Evolutionary conservation across 2,329 filamentous ascomycete genomes (phyloP).

Genomic region (Chaetomium sp.): DNA sequence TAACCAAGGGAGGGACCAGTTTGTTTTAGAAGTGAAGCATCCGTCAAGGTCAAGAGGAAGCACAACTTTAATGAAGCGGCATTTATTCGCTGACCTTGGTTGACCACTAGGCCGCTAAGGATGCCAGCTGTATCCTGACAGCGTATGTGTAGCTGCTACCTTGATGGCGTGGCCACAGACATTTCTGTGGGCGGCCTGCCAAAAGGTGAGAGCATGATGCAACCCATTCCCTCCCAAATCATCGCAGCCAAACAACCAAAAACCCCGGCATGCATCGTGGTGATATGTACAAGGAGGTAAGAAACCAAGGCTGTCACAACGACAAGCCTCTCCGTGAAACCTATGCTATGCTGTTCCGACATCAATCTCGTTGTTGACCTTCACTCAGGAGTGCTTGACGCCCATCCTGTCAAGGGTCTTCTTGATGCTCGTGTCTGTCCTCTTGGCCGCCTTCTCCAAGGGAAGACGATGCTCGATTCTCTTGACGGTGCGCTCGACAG

Average conservation of each 20-base stretch:
- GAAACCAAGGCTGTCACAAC: not conserved
- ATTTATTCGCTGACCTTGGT: not conserved
- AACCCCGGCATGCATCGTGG: not conserved
- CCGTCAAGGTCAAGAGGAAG: not conserved
- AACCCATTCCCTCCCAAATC: not conserved
- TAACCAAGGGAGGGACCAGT: no score
- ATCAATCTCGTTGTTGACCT: not conserved
- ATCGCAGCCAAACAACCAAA: not conserved
- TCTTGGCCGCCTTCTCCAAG: conserved; percentile 33
- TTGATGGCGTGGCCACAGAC: not conserved
- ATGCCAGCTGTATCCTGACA: conserved; percentile 1
- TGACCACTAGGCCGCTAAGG: not conserved
- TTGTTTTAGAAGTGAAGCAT: no score
- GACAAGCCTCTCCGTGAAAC: not conserved
- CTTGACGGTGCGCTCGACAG: conserved; percentile 35
- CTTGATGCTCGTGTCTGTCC: conserved; percentile 29
- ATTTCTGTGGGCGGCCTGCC: not conserved
- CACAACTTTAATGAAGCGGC: conserved; percentile 5
- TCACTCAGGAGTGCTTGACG: conserved; percentile 25
- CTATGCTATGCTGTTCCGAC: not conserved
- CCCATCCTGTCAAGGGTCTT: conserved; percentile 31
- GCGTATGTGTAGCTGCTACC: not conserved
- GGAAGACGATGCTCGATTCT: conserved; percentile 32
- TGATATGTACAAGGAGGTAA: conserved; percentile 8
- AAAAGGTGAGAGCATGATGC: not conserved